Evolutionary conservation across 2,329 filamentous ascomycete genomes (phyloP).

Genomic region (Fusarium agapanthi): DNA sequence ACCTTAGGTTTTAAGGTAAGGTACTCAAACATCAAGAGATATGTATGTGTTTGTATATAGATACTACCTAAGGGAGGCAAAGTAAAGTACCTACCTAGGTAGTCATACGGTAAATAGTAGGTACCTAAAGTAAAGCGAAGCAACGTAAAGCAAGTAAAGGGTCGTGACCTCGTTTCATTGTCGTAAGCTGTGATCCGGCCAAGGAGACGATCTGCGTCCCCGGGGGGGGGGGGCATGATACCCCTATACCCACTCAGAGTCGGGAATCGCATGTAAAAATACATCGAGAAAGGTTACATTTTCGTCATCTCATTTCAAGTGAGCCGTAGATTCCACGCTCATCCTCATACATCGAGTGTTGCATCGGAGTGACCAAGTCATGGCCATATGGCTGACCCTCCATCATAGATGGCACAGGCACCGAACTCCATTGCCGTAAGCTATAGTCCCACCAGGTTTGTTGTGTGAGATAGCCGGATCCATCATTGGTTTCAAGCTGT

Average conservation of each 20-base stretch:
- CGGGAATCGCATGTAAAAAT: constrained; percentile 17
- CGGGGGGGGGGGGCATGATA: neutral
- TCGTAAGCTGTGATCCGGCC: constrained; percentile 31
- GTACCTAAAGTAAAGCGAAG: neutral
- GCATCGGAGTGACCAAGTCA: constrained; percentile 15
- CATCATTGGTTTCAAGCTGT: constrained; percentile 19
- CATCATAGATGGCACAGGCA: constrained; percentile 18
- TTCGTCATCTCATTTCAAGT: constrained; percentile 21
- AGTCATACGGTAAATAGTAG: neutral
- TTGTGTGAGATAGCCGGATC: constrained; percentile 17
- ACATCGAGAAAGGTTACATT: neutral
- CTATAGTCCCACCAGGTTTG: constrained; percentile 29
- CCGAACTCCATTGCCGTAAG: constrained; percentile 28
- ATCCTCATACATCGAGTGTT: constrained; percentile 23
- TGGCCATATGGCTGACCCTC: constrained; percentile 22
- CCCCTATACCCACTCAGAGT: constrained; percentile 4
- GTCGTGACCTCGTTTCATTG: constrained; percentile 28
- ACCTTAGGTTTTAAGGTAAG: neutral
- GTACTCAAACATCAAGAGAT: neutral
- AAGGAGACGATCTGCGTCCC: constrained; percentile 25
- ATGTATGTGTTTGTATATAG: neutral
- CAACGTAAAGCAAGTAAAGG: neutral
- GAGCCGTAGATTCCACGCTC: constrained; percentile 26
- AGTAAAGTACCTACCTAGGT: neutral
- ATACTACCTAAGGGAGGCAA: neutral